These are phyloP conservation scores for Begonia loranthoides DNA, from an alignment of 306 rosid species.

Conservation along the genomic window DNA sequence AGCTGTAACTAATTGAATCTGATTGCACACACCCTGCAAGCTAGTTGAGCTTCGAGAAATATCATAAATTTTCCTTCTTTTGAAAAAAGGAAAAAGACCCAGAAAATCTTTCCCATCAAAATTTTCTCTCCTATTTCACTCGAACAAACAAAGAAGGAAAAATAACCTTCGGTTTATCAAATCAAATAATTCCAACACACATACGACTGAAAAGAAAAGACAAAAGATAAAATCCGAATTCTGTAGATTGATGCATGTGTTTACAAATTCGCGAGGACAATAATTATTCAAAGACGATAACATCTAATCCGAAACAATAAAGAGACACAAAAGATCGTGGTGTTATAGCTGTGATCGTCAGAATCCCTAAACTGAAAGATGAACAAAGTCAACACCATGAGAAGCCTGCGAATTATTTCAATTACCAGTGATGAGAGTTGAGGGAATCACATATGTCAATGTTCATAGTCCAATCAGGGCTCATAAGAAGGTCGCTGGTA, in stretches of 20 bases:
- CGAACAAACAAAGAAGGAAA: background rate
- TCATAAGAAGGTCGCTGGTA: constrained; percentile 96
- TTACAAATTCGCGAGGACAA: background rate
- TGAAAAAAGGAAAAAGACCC: too few relatives aligned
- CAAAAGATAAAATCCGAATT: background rate
- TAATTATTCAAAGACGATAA: background rate
- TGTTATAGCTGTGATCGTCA: constrained; percentile 1
- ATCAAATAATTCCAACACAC: constrained; percentile 3
- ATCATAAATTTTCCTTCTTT: too few relatives aligned
- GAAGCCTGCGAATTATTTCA: background rate
- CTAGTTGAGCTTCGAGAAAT: too few relatives aligned
- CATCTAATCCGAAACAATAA: background rate
- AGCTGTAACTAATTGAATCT: background rate
- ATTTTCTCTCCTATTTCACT: too few relatives aligned
- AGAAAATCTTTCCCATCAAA: too few relatives aligned
- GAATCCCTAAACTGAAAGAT: constrained; percentile 9
- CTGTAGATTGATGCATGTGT: background rate
- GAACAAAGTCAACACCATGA: constrained; percentile 18
- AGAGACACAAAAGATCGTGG: background rate
- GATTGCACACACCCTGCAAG: too few relatives aligned
- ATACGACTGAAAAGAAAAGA: background rate
- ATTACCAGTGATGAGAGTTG: constrained; percentile 84
- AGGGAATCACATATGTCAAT: constrained; percentile 96
- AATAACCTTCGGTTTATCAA: background rate
- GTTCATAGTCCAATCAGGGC: constrained; percentile 99